These are phyloP conservation scores for Petunia axillaris DNA, from an alignment of 257 asterid species.

Conservation along the genomic window DNA sequence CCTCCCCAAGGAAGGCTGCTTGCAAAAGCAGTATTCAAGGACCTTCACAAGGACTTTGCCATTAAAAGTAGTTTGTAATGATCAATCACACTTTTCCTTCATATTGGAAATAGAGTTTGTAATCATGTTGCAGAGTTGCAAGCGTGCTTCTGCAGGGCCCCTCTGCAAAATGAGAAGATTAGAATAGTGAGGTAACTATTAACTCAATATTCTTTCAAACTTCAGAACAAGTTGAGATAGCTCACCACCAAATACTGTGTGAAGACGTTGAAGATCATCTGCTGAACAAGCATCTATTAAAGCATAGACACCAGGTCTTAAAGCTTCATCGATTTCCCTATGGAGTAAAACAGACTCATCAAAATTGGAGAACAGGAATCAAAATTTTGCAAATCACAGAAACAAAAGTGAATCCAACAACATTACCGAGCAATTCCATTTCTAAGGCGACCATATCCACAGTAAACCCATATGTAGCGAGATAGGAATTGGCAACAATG, in stretches of 20 bases:
- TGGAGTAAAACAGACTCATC: constrained; percentile 15
- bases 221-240: constrained; percentile 18
- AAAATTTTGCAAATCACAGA: constrained; percentile 22
- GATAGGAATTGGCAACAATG: constrained; percentile 67
- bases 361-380: constrained; percentile 23
- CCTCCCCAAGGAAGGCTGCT: neutral
- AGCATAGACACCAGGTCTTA: constrained; percentile 85
- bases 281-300: constrained; percentile 78
- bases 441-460: constrained; percentile 78
- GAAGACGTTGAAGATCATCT: constrained; percentile 82
- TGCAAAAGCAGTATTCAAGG: constrained; percentile 1
- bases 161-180: constrained; percentile 49
- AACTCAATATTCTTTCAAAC: constrained; percentile 9
- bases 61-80: neutral
- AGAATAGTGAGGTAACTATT: neutral
- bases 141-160: constrained; percentile 93
- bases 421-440: constrained; percentile 75
- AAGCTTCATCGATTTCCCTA: constrained; percentile 88
- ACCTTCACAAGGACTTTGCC: neutral
- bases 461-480: constrained; percentile 72
- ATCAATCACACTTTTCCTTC: constrained; percentile 78
- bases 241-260: constrained; percentile 84
- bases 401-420: constrained; percentile 25
- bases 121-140: constrained; percentile 69
- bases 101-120: constrained; percentile 75